Evolutionary conservation across 768 basidiomycete species (phyloP), one percentile per base, ranked within the genome.

Genomic region (Tylopilus sp.): DNA sequence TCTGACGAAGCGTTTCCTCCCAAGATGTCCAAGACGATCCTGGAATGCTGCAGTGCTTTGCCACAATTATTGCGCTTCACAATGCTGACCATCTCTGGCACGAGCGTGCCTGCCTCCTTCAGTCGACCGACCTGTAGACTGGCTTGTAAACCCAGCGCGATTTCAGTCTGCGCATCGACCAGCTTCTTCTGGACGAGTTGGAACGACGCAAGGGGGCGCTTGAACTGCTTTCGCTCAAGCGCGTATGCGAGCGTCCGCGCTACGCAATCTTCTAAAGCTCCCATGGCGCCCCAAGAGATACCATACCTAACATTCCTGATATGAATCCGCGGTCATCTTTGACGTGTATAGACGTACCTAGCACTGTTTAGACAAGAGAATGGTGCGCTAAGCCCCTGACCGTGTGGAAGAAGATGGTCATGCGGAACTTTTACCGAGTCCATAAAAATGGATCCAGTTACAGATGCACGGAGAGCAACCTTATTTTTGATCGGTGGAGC

Each of bases 151-250:
- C 94, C 92, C 13, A 95, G 75, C 1, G 87, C 82, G 10, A 85
- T 81, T 63, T 97, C 92, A 2, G 86, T 90, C 58, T 93, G 87
- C 13, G 96, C 94, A 59, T 98, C 94, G 4, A 88, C 93, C 16
- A 98, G 79, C 72, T 98, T 98, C 82, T 96, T 96, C 70, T 98
- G 95, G 17, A 98, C 79, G n/a, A 98, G 85, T 71, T 98, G 96
- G 83, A 96, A 98, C 6, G 89, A 88, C 2, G 92, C 95, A 4
- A 98, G 76, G 0, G 94, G 93, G 33, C 87, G 84, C 22, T 83
- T 78, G 75, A 98, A 98, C 71, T 98, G 96, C 43, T 86, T 81
- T 16, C 95, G 81, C 65, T 97, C 91, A 30, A 97, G 80, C 11
- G 92, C 89, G 66, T 98, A 98, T 12, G 78, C 78, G 21, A 89